phyloP scores from a whole-genome alignment of 768 basidiomycete species.

The Boletus insuetus region DNA sequence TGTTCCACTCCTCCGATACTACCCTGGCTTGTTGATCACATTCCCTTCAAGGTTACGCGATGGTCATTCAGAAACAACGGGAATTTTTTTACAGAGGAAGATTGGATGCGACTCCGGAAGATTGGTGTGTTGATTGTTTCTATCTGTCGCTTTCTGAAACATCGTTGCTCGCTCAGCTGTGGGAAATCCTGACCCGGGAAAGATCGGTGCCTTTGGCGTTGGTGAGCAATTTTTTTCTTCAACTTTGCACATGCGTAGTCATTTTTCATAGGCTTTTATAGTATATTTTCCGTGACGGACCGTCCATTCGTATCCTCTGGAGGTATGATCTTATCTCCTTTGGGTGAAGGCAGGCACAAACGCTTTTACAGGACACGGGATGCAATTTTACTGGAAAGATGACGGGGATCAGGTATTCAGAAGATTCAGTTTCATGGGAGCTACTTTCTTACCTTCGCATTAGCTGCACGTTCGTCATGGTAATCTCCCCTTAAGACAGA shows the following conservation, averaged over 20 bases:
- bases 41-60: neutral
- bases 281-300: slow-evolving; percentile 72
- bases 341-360: no score
- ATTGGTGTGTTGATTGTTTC: no score
- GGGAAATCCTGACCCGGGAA: neutral
- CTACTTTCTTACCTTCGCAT: neutral
- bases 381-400: slow-evolving; percentile 1
- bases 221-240: no score
- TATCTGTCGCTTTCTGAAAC: no score
- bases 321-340: neutral
- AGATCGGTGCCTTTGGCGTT: neutral
- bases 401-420: slow-evolving; percentile 1
- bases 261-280: slow-evolving; percentile 57
- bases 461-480: neutral
- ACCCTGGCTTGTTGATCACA: no score
- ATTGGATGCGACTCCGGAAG: neutral
- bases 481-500: neutral
- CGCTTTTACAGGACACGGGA: neutral
- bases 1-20: no score
- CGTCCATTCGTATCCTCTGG: neutral
- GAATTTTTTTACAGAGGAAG: slow-evolving; percentile 18
- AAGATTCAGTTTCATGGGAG: no score
- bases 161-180: no score
- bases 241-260: no score
- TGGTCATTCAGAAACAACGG: slow-evolving; percentile 3